Percentiles rank a stretch among this genome's conserved stretches.
Conservation (phyloP, 1,284 basidiomycete species). For the Apiotrichum laibachii region DNA sequence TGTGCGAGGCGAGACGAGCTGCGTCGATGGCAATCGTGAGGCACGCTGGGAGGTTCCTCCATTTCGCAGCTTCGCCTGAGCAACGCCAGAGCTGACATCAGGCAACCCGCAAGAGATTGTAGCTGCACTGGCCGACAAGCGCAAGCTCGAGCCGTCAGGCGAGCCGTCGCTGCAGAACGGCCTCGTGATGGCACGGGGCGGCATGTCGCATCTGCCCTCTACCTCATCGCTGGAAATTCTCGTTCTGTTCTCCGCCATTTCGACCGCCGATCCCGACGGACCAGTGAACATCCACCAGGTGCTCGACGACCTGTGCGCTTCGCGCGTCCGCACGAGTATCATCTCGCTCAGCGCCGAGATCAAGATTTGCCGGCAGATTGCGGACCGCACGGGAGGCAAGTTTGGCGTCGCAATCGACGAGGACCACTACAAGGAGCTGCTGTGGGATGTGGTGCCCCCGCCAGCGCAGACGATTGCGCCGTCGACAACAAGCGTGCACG, state of each 20-base stretch:
- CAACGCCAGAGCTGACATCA: constrained; percentile 50
- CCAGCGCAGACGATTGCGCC: constrained; percentile 67
- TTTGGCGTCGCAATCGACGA: constrained; percentile 97
- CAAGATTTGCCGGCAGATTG: constrained; percentile 91
- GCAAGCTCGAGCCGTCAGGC: constrained; percentile 81
- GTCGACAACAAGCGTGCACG: constrained; percentile 40
- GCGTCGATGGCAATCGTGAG: too few relatives aligned
- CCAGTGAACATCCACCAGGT: constrained; percentile 74
- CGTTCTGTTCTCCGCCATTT: constrained; percentile 89
- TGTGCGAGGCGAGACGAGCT: too few relatives aligned
- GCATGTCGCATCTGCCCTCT: constrained; percentile 90
- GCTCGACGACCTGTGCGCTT: constrained; percentile 72
- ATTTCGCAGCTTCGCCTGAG: too few relatives aligned
- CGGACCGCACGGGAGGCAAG: constrained; percentile 81
- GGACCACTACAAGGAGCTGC: constrained; percentile 88
- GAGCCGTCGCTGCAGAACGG: constrained; percentile 97
- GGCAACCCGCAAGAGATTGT: constrained; percentile 94
- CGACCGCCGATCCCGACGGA: constrained; percentile 94
- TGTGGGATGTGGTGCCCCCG: constrained; percentile 94
- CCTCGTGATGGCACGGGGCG: constrained; percentile 87
- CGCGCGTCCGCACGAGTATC: constrained; percentile 84
- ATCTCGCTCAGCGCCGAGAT: constrained; percentile 94
- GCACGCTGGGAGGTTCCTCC: too few relatives aligned
- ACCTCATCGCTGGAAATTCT: constrained; percentile 94
- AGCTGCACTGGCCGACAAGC: constrained; percentile 76